phyloP scores from a whole-genome alignment of 2,329 filamentous ascomycete species.

The Epichloe amarillans region DNA sequence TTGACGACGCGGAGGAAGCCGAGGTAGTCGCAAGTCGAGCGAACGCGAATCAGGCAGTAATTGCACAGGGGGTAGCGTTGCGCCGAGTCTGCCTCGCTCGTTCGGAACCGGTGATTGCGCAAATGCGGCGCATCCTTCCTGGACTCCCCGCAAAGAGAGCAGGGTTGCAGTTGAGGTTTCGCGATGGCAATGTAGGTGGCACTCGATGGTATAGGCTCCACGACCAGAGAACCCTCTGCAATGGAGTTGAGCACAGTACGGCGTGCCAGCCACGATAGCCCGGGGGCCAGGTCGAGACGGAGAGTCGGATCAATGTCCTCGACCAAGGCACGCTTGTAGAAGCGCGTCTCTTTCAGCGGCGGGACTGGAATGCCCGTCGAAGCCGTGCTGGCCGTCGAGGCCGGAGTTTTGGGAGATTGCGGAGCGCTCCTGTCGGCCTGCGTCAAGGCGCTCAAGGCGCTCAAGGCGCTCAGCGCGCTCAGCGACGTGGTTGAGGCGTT shows the following conservation, averaged over 20 bases:
- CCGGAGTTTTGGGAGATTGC: conserved; percentile 44
- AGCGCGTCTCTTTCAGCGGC: conserved; percentile 76
- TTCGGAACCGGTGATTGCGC: conserved; percentile 77
- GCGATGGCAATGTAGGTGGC: conserved; percentile 34
- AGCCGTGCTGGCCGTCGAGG: conserved; percentile 34
- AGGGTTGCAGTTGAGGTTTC: conserved; percentile 50
- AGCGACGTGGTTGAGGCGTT: conserved; percentile 50
- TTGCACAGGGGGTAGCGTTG: conserved; percentile 82
- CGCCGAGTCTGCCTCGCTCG: conserved; percentile 72
- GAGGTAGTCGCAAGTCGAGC: conserved; percentile 84
- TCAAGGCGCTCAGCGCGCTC: conserved; percentile 32
- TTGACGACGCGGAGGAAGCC: conserved; percentile 84
- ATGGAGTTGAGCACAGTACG: conserved; percentile 74
- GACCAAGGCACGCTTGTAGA: conserved; percentile 77
- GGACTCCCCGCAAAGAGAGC: conserved; percentile 78
- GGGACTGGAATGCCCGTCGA: conserved; percentile 31
- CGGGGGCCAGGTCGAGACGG: conserved; percentile 76
- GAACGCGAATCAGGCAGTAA: conserved; percentile 72
- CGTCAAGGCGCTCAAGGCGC: conserved; percentile 23
- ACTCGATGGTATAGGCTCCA: conserved; percentile 67
- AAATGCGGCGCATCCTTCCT: conserved; percentile 58
- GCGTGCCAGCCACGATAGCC: conserved; percentile 84
- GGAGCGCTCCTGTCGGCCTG: conserved; percentile 39
- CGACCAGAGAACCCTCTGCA: conserved; percentile 71
- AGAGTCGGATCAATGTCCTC: conserved; percentile 95